A percentile compares a stretch with the other conserved stretches of the same genome.
Conservation (phyloP, 192 early-diverging fungal species). For the Nowakowskiella sp. region DNA sequence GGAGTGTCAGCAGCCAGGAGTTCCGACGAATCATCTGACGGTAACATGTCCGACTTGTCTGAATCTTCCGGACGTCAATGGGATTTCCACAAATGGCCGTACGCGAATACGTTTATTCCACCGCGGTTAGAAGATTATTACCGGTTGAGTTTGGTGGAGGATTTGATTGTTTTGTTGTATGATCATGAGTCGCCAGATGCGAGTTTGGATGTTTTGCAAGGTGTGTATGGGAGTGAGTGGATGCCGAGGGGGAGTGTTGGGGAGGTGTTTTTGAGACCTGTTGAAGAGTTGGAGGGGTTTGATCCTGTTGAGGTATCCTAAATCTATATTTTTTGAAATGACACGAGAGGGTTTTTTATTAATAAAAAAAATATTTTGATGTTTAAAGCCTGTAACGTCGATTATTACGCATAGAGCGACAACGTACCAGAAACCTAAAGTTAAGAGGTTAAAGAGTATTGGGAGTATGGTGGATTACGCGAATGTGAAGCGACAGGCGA, state of each 20-base stretch:
- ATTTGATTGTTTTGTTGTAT: conserved; percentile 67
- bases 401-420: background rate
- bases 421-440: background rate
- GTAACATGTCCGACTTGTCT: no score
- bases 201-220: conserved; percentile 1
- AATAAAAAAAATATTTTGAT: no score
- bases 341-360: no score
- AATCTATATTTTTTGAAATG: no score
- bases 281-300: no score
- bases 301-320: no score
- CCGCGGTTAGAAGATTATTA: conserved; percentile 66
- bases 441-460: background rate
- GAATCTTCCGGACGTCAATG: no score
- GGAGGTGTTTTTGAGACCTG: conserved; percentile 16
- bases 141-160: conserved; percentile 63
- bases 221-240: conserved; percentile 27
- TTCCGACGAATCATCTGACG: no score
- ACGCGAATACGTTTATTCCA: no score
- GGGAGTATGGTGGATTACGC: background rate
- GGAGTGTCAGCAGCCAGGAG: no score
- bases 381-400: conserved; percentile 2
- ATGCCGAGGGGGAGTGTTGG: conserved; percentile 22
- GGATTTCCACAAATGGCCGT: no score
- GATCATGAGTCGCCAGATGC: conserved; percentile 48
- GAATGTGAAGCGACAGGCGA: background rate